A percentile compares a stretch with the other conserved stretches of the same genome.
Evolutionary conservation across 164 flowering plant genomes (phyloP).

Genomic region (Vitis cinerea): DNA sequence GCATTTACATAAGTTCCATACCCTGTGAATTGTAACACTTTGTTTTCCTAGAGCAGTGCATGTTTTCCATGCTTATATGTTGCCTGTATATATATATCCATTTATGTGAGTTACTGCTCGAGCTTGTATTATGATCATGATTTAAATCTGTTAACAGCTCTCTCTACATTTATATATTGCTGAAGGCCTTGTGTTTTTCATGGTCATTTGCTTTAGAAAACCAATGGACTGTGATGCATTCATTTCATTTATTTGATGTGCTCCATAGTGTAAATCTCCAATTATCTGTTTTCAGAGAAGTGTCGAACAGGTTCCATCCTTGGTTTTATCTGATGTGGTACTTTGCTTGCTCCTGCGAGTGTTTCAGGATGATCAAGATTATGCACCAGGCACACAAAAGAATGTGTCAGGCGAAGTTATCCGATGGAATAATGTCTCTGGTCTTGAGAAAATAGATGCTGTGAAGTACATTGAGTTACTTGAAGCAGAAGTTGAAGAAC

Average conservation of each 20-base stretch:
- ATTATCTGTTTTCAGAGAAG: neutral
- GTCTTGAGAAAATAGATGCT: constrained; percentile 89
- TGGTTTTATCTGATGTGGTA: neutral
- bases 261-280: neutral
- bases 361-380: constrained; percentile 74
- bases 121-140: no score
- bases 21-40: no score
- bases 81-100: no score
- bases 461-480: constrained; percentile 88
- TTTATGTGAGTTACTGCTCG: no score
- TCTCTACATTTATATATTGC: no score
- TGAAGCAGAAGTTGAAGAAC: constrained; percentile 94
- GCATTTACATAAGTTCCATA: no score
- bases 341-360: neutral
- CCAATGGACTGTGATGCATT: neutral
- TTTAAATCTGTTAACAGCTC: no score
- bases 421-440: constrained; percentile 91
- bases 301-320: neutral
- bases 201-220: neutral
- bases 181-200: no score
- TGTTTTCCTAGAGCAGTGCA: no score
- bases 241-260: neutral
- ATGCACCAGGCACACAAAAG: constrained; percentile 97
- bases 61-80: no score
- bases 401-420: constrained; percentile 94